Evolutionary conservation across 805 yeast genomes (phyloP).

Genomic region (Metschnikowia gruessii): DNA sequence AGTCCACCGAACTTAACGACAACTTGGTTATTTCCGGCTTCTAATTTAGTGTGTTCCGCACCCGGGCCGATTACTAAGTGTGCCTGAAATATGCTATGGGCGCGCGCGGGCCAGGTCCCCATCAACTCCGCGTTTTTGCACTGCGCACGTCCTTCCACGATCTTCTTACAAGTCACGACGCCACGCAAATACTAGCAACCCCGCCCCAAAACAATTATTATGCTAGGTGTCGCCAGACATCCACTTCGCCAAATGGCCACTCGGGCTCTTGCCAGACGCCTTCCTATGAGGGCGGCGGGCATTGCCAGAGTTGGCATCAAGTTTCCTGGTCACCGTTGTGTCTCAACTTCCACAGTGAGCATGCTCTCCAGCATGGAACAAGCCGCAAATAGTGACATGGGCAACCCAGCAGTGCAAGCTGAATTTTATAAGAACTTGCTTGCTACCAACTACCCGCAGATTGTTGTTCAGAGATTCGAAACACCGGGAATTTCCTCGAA

Average conservation of each 20-base stretch:
- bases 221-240: slow-evolving; percentile 10
- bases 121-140: slow-evolving; percentile 7
- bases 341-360: slow-evolving; percentile 27
- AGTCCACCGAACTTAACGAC: slow-evolving; percentile 42
- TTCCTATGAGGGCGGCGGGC: neutral
- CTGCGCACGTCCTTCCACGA: slow-evolving; percentile 18
- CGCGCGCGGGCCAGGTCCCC: neutral
- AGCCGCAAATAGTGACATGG: slow-evolving; percentile 74
- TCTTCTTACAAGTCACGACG: slow-evolving; percentile 6
- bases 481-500: slow-evolving; percentile 88
- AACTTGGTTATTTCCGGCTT: slow-evolving; percentile 34
- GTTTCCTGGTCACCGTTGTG: slow-evolving; percentile 10
- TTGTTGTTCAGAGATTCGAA: slow-evolving; percentile 91
- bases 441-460: slow-evolving; percentile 86
- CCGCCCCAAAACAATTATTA: slow-evolving; percentile 1
- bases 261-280: slow-evolving; percentile 2
- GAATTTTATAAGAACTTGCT: slow-evolving; percentile 74
- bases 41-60: slow-evolving; percentile 1
- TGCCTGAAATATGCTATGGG: no score
- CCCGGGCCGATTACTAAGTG: neutral
- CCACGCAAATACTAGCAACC: slow-evolving; percentile 1
- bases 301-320: neutral
- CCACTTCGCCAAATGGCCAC: slow-evolving; percentile 5
- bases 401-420: slow-evolving; percentile 73
- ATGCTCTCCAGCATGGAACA: slow-evolving; percentile 59